Percentiles rank a stretch among this genome's conserved stretches.
Evolutionary conservation across 768 basidiomycete genomes (phyloP).

Genomic region (Lenzites betulinus): DNA sequence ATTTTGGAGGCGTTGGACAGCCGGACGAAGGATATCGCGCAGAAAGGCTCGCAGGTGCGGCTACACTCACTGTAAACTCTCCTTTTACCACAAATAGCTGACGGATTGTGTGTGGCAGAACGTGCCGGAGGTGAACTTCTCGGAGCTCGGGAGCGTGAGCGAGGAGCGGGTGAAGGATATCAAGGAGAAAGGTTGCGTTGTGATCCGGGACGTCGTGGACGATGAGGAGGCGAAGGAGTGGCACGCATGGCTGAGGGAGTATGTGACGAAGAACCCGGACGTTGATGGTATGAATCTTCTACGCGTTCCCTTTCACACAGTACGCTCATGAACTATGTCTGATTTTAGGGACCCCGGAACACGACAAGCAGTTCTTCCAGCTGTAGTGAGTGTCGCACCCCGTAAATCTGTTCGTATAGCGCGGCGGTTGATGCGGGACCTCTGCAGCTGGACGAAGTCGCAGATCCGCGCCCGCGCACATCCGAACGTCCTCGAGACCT

Average conservation of each 20-base stretch:
- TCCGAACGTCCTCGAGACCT: conserved; percentile 60
- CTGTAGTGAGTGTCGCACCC: conserved; percentile 54
- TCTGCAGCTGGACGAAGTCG: conserved; percentile 46
- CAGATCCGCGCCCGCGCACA: conserved; percentile 73
- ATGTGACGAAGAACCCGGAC: conserved; percentile 56
- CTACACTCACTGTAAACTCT: not conserved
- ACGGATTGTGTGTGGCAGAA: conserved; percentile 38
- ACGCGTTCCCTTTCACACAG: not conserved
- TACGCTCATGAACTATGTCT: not conserved
- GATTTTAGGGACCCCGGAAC: conserved; percentile 49
- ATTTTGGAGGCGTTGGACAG: conserved; percentile 53
- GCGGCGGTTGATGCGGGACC: no score
- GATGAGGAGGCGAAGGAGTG: conserved; percentile 56
- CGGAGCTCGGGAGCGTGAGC: conserved; percentile 50
- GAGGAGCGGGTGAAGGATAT: conserved; percentile 50
- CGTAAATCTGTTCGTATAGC: no score
- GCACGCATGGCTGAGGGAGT: conserved; percentile 58
- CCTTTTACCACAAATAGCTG: not conserved
- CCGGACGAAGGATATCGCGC: conserved; percentile 46
- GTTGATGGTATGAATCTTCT: conserved; percentile 45
- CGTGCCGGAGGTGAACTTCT: conserved; percentile 63
- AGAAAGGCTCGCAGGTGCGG: conserved; percentile 53
- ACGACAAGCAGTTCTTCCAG: conserved; percentile 73
- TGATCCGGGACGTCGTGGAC: conserved; percentile 63
- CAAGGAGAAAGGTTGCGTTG: conserved; percentile 56